Evolutionary conservation across 2,329 filamentous ascomycete species (phyloP).

Genomic region (Cytospora leucostoma): DNA sequence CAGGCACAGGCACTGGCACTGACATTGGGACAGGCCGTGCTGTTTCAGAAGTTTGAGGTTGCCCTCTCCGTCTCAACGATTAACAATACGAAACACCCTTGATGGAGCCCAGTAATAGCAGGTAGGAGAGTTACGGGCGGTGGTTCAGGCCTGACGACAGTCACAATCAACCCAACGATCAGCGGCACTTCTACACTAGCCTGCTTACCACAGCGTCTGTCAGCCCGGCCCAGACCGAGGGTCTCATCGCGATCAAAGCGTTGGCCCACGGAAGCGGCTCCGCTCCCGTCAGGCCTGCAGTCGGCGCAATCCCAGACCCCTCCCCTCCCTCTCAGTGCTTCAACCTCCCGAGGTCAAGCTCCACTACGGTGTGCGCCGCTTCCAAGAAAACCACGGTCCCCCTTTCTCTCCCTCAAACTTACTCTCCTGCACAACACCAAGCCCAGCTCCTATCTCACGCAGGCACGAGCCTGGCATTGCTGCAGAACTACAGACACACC

Average conservation of each 20-base stretch:
- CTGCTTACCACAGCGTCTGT: neutral
- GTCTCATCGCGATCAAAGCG: neutral
- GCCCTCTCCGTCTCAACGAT: slow-evolving; percentile 9
- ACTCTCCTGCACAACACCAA: slow-evolving; percentile 4
- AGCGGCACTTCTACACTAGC: slow-evolving; percentile 15
- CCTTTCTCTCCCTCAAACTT: slow-evolving; percentile 20
- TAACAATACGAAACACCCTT: neutral
- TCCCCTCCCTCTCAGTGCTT: neutral
- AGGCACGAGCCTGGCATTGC: slow-evolving; percentile 8
- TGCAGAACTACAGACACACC: slow-evolving; percentile 16
- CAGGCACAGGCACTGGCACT: slow-evolving; percentile 8
- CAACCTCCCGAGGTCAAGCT: slow-evolving; percentile 8
- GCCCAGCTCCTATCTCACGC: slow-evolving; percentile 8
- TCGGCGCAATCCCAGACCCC: slow-evolving; percentile 20
- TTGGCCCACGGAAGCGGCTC: slow-evolving; percentile 18
- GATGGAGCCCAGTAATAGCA: neutral
- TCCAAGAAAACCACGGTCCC: slow-evolving; percentile 22
- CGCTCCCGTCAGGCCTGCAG: slow-evolving; percentile 12
- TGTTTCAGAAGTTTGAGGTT: slow-evolving; percentile 9
- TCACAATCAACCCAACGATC: neutral
- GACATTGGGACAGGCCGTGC: slow-evolving; percentile 1
- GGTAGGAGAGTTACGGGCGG: neutral
- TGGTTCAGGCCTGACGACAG: neutral
- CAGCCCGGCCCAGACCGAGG: slow-evolving; percentile 10
- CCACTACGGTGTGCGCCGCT: slow-evolving; percentile 20